Conservation (phyloP, 2,329 filamentous ascomycete species). For the Cladosporium sp. region DNA sequence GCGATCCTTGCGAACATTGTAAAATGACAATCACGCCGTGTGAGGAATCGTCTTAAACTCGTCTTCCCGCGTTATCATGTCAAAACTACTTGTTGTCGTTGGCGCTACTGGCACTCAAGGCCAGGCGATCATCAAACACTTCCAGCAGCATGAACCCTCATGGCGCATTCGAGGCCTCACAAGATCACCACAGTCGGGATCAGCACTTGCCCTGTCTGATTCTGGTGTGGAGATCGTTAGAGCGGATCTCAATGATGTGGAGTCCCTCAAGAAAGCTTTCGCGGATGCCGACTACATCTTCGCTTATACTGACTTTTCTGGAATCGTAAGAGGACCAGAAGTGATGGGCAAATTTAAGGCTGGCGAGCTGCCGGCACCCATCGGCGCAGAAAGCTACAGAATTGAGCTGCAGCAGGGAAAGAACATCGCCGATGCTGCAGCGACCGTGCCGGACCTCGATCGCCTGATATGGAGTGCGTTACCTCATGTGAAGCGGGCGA, state of each 20-base stretch:
- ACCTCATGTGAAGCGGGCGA: conserved; percentile 32
- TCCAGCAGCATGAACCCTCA: conserved; percentile 12
- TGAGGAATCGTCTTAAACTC: too few species aligned
- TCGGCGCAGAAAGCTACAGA: conserved; percentile 43
- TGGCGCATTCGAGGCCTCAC: conserved; percentile 36
- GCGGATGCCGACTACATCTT: conserved; percentile 36
- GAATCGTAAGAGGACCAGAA: conserved; percentile 14
- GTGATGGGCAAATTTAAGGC: conserved; percentile 5
- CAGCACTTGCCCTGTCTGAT: conserved; percentile 29
- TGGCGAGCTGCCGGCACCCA: conserved; percentile 6
- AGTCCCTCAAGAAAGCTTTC: conserved; percentile 34
- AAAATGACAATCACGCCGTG: neutral
- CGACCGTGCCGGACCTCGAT: conserved; percentile 27
- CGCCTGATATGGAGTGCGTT: conserved; percentile 38
- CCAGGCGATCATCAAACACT: conserved; percentile 14
- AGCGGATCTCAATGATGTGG: conserved; percentile 32
- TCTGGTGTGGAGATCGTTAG: conserved; percentile 36
- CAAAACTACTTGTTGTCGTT: conserved; percentile 20
- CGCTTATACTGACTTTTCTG: conserved; percentile 13
- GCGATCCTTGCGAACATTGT: neutral
- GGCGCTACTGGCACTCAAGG: conserved; percentile 18
- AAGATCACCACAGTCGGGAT: conserved; percentile 38
- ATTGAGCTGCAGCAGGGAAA: conserved; percentile 50
- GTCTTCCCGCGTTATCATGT: neutral
- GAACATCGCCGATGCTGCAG: conserved; percentile 54